Percentiles rank a stretch among this genome's conserved stretches.
These are phyloP conservation scores for Nemania sp. DNA, from an alignment of 2,329 filamentous ascomycete genomes.

Conservation along the genomic window DNA sequence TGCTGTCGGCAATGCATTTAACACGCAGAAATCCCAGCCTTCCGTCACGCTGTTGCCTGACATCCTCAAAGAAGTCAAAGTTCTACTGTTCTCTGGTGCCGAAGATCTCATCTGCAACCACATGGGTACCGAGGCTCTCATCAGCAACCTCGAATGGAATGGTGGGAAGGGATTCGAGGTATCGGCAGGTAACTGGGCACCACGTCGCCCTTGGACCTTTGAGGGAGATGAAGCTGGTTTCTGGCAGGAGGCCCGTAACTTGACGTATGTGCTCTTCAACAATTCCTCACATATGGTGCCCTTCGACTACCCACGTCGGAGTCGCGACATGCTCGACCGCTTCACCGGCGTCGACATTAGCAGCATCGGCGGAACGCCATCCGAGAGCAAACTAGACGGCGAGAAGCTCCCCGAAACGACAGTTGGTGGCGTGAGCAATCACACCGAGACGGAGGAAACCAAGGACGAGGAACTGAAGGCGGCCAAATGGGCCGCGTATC, in stretches of 20 bases:
- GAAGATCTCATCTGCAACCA: slow-evolving; percentile 98
- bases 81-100: slow-evolving; percentile 89
- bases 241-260: slow-evolving; percentile 91
- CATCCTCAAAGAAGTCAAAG: slow-evolving; percentile 73
- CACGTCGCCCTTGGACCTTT: slow-evolving; percentile 92
- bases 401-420: slow-evolving; percentile 79
- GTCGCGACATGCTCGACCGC: slow-evolving; percentile 94
- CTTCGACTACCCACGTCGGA: slow-evolving; percentile 84
- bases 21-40: slow-evolving; percentile 69
- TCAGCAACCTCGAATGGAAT: slow-evolving; percentile 89
- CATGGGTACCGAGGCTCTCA: slow-evolving; percentile 86
- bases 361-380: slow-evolving; percentile 78
- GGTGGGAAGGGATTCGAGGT: slow-evolving; percentile 89
- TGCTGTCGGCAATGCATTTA: slow-evolving; percentile 73
- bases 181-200: slow-evolving; percentile 84
- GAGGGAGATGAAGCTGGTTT: slow-evolving; percentile 86
- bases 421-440: slow-evolving; percentile 69
- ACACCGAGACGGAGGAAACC: slow-evolving; percentile 66
- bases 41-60: slow-evolving; percentile 75
- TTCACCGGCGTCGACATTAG: slow-evolving; percentile 94
- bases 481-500: slow-evolving; percentile 87
- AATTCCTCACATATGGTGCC: slow-evolving; percentile 98
- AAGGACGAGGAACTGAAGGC: slow-evolving; percentile 74
- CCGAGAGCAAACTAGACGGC: slow-evolving; percentile 81
- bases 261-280: slow-evolving; percentile 94